These are phyloP conservation scores for Artomyces pyxidatus DNA, from an alignment of 768 basidiomycete species.

Conservation along the genomic window DNA sequence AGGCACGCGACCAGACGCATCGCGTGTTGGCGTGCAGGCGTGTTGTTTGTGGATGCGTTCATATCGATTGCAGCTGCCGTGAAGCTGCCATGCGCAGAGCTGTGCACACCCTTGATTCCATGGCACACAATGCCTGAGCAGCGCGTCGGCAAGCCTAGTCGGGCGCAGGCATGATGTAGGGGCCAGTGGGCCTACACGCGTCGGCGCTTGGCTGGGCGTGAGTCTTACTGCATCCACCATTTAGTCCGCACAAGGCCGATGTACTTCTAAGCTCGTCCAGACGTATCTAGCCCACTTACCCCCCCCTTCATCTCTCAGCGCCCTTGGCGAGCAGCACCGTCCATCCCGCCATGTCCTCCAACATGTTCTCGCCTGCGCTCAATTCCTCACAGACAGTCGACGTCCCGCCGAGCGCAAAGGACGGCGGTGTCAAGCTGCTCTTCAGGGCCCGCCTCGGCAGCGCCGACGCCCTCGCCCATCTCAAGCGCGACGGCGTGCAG, in stretches of 20 bases:
- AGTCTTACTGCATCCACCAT: too few species aligned
- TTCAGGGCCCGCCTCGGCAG: constrained; percentile 13
- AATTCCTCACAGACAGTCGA: constrained; percentile 12
- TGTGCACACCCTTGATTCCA: too few species aligned
- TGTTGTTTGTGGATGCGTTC: neutral
- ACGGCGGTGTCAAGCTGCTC: constrained; percentile 11
- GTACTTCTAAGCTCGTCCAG: too few species aligned
- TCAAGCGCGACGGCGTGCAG: constrained; percentile 8
- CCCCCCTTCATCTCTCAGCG: neutral
- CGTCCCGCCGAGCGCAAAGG: constrained; percentile 5
- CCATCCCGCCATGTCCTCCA: neutral
- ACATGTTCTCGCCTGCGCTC: constrained; percentile 15
- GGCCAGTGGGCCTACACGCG: too few species aligned
- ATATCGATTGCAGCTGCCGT: too few species aligned
- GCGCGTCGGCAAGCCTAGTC: too few species aligned
- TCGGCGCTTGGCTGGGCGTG: too few species aligned
- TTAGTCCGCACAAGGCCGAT: too few species aligned
- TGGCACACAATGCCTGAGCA: too few species aligned
- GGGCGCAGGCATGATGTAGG: too few species aligned
- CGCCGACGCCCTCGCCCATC: constrained; percentile 10
- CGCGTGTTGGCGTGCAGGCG: too few species aligned
- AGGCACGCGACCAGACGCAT: neutral
- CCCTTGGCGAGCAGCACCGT: neutral
- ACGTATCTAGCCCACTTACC: neutral
- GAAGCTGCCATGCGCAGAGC: too few species aligned